These are phyloP conservation scores for Medicago lupulina DNA, from an alignment of 306 rosid species.

Conservation along the genomic window DNA sequence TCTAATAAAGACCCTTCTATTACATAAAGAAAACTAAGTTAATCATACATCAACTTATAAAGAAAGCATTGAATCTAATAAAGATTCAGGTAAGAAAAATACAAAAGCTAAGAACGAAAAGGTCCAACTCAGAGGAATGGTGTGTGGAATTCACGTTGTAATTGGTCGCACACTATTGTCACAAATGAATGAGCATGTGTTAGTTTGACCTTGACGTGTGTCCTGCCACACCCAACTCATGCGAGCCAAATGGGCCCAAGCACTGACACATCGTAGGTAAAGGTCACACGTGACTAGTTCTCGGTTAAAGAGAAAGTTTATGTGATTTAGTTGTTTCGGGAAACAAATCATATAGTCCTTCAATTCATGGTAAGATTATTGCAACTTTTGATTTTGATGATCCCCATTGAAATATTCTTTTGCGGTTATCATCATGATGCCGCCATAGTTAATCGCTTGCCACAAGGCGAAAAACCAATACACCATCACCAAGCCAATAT, in stretches of 20 bases:
- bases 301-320: not conserved
- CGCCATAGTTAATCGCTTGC: not conserved
- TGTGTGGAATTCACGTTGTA: slow-evolving; percentile 20
- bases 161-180: not conserved
- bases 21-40: too few species aligned
- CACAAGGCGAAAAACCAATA: not conserved
- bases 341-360: not conserved
- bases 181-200: slow-evolving; percentile 22
- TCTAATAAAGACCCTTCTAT: not conserved
- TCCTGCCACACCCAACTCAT: slow-evolving; percentile 17
- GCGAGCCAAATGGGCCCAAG: slow-evolving; percentile 36
- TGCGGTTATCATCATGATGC: not conserved
- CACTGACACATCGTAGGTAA: not conserved
- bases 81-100: not conserved
- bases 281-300: slow-evolving; percentile 25
- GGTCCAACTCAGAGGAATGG: not conserved
- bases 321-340: not conserved
- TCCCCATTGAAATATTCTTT: not conserved
- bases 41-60: too few species aligned
- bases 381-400: not conserved
- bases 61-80: too few species aligned
- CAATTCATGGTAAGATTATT: not conserved
- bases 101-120: not conserved
- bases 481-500: not conserved
- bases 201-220: slow-evolving; percentile 45